Conservation (phyloP, 1,284 basidiomycete genomes). For the Microbotryum saponariae region DNA sequence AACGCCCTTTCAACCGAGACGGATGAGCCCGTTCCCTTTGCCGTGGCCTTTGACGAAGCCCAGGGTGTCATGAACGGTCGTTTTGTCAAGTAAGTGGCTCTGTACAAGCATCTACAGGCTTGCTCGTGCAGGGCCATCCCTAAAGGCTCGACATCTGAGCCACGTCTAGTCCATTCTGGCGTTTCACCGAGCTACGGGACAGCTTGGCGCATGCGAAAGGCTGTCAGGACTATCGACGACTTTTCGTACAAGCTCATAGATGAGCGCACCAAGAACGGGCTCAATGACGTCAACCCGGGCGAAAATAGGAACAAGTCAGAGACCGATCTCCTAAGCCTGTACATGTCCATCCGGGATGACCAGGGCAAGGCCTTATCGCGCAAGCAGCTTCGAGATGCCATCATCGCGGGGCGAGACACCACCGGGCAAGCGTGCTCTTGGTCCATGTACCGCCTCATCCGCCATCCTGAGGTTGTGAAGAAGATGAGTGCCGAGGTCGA, state of each 20-base stretch:
- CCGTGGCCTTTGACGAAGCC: background rate
- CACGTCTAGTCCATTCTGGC: slow-evolving; percentile 2
- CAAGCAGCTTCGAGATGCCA: slow-evolving; percentile 11
- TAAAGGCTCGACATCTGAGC: too few relatives aligned
- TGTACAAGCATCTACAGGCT: background rate
- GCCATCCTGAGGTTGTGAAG: background rate
- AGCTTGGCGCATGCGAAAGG: background rate
- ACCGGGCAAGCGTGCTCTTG: background rate
- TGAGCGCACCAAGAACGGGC: background rate
- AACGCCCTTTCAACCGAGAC: background rate
- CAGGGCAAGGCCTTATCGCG: background rate
- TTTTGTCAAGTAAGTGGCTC: slow-evolving; percentile 4
- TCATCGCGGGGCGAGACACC: slow-evolving; percentile 23
- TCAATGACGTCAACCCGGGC: background rate
- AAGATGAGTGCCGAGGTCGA: slow-evolving; percentile 13
- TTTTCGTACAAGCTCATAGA: slow-evolving; percentile 8
- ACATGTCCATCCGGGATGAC: slow-evolving; percentile 2
- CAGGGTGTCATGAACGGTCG: background rate
- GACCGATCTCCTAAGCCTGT: slow-evolving; percentile 2
- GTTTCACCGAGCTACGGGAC: background rate
- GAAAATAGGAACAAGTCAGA: background rate
- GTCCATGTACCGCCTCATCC: slow-evolving; percentile 7
- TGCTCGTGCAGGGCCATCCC: too few relatives aligned
- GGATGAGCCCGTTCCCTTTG: slow-evolving; percentile 12
- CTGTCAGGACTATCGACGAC: slow-evolving; percentile 4